Base-by-base conservation (phyloP, 305 asterid species). In the Euphrasia arctica region DNA sequence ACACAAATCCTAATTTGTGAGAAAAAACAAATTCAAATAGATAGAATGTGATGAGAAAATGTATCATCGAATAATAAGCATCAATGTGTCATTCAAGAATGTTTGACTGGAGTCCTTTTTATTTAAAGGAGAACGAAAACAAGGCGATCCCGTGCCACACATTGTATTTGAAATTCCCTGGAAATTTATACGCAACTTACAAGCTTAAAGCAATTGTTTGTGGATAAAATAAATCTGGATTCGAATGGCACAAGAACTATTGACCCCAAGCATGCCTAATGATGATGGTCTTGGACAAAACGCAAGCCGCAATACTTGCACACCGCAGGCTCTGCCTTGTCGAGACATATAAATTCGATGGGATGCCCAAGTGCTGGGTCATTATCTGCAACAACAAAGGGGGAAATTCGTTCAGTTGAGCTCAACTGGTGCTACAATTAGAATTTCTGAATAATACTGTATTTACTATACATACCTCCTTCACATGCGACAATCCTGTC, bases 261-360 rank as follows among this genome's bases (percentile, higher is more conserved):
- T 36, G 22, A 51, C 63, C 47, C 39, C 31, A 32, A 32, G 18
- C 10, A 39, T 36, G 2, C 57, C 77, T 86, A 87, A 65, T 92
- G 97, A 66, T 92, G 96, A 68, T 89, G 95, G 70, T 78, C 91
- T 78, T 92, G 96, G 70, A 82, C 84, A 60, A 78, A 87, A 9
- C 91, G 95, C 70, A 92, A 61, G 31, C 98, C 96, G 59, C 96
- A 92, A 54, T 92, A 89, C 86, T 92, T 92, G 94, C 98, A 87
- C 28, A 89, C 59, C 11, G 95, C 93, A 4, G 97, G 96, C 72
- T 80, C 88, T 0, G 70, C 85, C 84, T 84, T 79, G 77, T 92
- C 97, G 22, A 92, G 97, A 66, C 98, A 89, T 75, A 92, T 92
- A 82, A 85, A 87, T 79, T 92, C 98, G 47, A 92, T 75, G 34